Base-by-base conservation (phyloP, 2,329 filamentous ascomycete genomes). In the Microdochium trichocladiopsis region DNA sequence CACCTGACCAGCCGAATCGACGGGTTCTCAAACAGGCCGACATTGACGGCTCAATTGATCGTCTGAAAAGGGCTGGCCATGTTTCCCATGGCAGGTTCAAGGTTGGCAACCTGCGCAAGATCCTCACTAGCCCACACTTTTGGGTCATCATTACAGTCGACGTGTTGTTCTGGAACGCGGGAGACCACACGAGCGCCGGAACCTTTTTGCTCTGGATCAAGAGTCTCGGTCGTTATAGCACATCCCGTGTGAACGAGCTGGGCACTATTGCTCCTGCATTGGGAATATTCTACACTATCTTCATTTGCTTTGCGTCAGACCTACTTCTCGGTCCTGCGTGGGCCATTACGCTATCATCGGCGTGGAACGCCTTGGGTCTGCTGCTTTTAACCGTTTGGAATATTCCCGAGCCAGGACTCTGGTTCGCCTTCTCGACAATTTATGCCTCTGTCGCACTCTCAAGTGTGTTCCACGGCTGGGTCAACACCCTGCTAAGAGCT, bases 181-280 rank as follows among this genome's bases (percentile, higher is more conserved):
- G 72, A n/a, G 74, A 66, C 41, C 64, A 78, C 48, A 72, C 70
- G 2, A 69, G 62, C 6, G 67, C 72, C 1, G 79, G 77, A 2
- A 74, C 71, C 0, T 83, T 77, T 53, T 61, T 82, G 2, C 68
- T 84, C 0, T 84, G 80, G 80, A 66, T 84, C 48, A 83, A 83
- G 63, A 78, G 74, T 52, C 58, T 83, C 14, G 62, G 72, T 1
- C 68, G 75, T 2, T 82, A 72, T 59, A 68, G 71, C 0, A 67
- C 67, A 0, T 64, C 73, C 1, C 67, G 66, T 12, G 61, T 82
- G 49, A 82, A 81, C 58, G 69, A 79, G 49, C 65, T 82, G 1
- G 76, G 75, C 1, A 70, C 77, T 2, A 76, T 77, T 8, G 70
- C 77, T 0, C 78, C 79, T 0, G 79, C 71, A 0, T 58, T 83